Base-by-base conservation (phyloP, 768 basidiomycete species). In the Naganishia randhawae region DNA sequence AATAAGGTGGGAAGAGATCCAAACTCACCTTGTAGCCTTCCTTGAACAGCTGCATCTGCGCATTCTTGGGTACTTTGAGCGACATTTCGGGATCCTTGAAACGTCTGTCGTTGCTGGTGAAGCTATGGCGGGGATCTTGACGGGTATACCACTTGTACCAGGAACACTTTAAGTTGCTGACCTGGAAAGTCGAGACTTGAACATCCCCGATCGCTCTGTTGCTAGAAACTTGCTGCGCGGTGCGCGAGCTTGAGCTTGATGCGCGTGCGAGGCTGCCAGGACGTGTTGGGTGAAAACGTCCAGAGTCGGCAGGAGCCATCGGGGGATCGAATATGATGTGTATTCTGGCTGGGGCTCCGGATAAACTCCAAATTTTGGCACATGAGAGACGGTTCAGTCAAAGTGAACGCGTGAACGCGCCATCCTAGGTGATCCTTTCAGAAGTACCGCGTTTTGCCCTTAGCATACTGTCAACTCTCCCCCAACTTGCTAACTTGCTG, bases 31-130 rank as follows among this genome's bases (percentile, higher is more conserved):
- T 96, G 85, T 92, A 93, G 29, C 95, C 95, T 35, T 96, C 91
- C 81, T 97, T 97, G 85, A 99, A 98, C 45, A 99, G 86, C 80
- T 93, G 92, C 48, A 93, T 77, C 71, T 88, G 90, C 77, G 86
- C 89, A 63, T 88, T 83, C 81, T 93, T 93, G 32, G 93, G 94
- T 22, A 97, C 92, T 84, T 93, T 93, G 75, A 97, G 84, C 71
- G 92, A 88, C 94, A 97, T 97, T 33, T 67, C 61, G 25, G 55
- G 29, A 7, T 13, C 14, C 6, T 61, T 55, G n/a, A 31, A n/a
- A 3, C 3, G 32, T 57, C 3, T 37, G 29, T 51, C 25, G 32
- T 31, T 51, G 53, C 25, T 17, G 17, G 31, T 54, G 52, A 39
- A n/a, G n/a, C n/a, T 48, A 22, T 48, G n/a, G 11, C 25, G 11